A percentile compares a stretch with the other conserved stretches of the same genome.
phyloP scores from a whole-genome alignment of 2,329 filamentous ascomycete genomes.

The Colletotrichum sp. region DNA sequence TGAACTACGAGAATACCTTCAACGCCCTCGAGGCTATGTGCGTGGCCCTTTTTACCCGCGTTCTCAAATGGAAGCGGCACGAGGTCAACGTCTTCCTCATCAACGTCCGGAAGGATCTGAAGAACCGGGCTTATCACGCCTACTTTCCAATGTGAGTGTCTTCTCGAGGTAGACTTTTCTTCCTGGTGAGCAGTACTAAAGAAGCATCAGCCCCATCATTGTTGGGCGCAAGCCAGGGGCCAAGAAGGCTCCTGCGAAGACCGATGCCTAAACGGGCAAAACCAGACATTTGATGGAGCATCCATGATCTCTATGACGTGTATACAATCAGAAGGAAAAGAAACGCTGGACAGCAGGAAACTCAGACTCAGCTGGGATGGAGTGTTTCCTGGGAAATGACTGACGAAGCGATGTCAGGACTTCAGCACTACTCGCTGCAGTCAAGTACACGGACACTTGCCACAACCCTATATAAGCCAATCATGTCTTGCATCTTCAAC shows the following conservation, averaged over 20 bases:
- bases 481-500: not conserved
- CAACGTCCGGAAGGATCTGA: conserved; percentile 35
- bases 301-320: not conserved
- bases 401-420: not conserved
- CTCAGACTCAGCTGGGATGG: not conserved
- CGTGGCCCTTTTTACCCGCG: conserved; percentile 37
- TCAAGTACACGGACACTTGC: not conserved
- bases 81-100: conserved; percentile 38
- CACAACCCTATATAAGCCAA: not conserved
- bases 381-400: not conserved
- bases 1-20: conserved; percentile 34
- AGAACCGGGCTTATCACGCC: conserved; percentile 35
- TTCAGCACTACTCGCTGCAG: not conserved
- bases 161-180: accelerated
- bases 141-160: conserved; percentile 40
- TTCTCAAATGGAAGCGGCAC: conserved; percentile 33
- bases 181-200: not conserved
- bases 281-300: not conserved
- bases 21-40: conserved; percentile 37
- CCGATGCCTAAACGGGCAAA: not conserved
- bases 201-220: not conserved
- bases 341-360: not conserved
- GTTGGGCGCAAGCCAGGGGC: not conserved
- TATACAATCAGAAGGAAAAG: not conserved
- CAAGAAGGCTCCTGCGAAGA: not conserved